Evolutionary conservation across 176 grass and related monocot species (phyloP), one percentile per base, ranked within the genome.

Genomic region (Canna indica): DNA sequence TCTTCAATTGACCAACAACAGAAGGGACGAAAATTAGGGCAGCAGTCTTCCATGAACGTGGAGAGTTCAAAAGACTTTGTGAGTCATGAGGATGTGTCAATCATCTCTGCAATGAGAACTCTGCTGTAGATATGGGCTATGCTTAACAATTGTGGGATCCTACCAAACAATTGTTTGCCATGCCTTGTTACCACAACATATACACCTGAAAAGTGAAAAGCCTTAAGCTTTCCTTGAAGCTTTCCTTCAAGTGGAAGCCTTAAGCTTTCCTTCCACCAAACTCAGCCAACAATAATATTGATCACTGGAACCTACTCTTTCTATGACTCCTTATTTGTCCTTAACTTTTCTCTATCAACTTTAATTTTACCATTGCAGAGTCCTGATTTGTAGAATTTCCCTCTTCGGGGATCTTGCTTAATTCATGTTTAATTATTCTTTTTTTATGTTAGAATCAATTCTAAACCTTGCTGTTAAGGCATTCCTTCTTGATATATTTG

Each of bases 131-230:
- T 18, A 87, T 85, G 80, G 59, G 74, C 79, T 52, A 82, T 99
- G 72, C 79, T 94, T 60, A 81, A 90, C 10, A 78, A 97, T 59
- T 97, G 94, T 12, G 86, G 94, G 42, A 75, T 97, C 56, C 76
- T 97, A 22, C 86, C 94, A 11, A 79, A 85, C 62, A 97, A 93
- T 45, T 99, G 95, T 60, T 53, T 99, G 27, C 90, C 95, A 32
- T 99, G 95, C 57, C 84, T 99, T 20, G 73, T 82, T 66, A 87
- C 88, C 65, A 73, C 89, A 59, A 78, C 82, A 59, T 39, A 80
- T 0, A 78, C 85, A 16, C 77, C 81, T 0, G 95, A 99, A 62
- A 93, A 99, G 81, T 93, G 87, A 72, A 93, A 78, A 29, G 58
- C 58, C 30, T 60, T 91, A 61, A 78, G 81, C 64, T 84, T 81